A percentile compares a stretch with the other conserved stretches of the same genome.
Conservation (phyloP, 257 asterid species). For the Ilex aquifolium region DNA sequence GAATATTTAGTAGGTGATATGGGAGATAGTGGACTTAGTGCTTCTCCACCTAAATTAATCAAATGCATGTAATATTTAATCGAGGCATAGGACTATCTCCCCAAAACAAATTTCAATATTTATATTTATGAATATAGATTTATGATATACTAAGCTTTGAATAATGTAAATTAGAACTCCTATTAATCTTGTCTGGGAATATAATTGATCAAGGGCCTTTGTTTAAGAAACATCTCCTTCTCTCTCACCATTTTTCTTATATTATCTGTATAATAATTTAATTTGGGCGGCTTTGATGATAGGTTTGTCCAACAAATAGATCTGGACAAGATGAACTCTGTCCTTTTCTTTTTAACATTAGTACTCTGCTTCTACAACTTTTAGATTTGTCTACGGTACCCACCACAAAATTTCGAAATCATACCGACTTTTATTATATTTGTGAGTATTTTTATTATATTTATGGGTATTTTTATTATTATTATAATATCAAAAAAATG, state of each 20-base stretch:
- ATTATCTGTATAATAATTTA: conserved; percentile 26
- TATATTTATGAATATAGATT: background rate
- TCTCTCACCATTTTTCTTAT: conserved; percentile 19
- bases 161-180: background rate
- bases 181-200: background rate
- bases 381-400: too few species aligned
- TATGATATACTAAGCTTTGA: background rate
- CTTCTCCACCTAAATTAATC: conserved; percentile 9
- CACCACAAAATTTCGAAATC: too few species aligned
- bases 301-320: too few species aligned
- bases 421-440: too few species aligned
- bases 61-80: background rate
- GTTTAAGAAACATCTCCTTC: background rate
- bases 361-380: too few species aligned
- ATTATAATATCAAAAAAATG: too few species aligned
- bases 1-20: conserved; percentile 25
- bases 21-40: conserved; percentile 27
- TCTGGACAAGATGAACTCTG: too few species aligned
- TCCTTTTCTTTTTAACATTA: too few species aligned
- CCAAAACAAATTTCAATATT: background rate
- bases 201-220: background rate
- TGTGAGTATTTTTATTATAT: too few species aligned
- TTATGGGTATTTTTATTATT: too few species aligned
- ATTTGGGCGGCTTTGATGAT: conserved; percentile 41
- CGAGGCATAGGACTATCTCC: too few species aligned